These are phyloP conservation scores for Yamadazyma oceani DNA, from an alignment of 1,139 yeast species.

Conservation along the genomic window DNA sequence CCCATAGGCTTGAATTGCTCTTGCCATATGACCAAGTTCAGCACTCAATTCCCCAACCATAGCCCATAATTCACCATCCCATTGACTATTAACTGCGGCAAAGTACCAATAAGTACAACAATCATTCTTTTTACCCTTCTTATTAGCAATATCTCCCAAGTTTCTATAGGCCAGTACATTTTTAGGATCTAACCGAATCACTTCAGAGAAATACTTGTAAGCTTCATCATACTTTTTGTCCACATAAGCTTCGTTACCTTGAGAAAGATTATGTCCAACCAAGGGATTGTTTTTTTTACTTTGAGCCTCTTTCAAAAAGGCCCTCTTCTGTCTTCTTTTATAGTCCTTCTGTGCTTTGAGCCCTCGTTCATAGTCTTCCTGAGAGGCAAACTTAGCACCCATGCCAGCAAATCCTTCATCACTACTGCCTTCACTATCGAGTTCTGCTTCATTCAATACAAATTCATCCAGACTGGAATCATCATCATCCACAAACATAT, in stretches of 20 bases:
- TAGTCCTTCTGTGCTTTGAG: neutral
- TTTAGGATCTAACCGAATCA: conserved; percentile 71
- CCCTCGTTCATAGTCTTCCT: neutral
- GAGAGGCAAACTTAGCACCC: neutral
- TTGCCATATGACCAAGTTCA: conserved; percentile 70
- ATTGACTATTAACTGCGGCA: conserved; percentile 54
- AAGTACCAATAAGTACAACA: conserved; percentile 77
- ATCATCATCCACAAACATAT: conserved; percentile 2
- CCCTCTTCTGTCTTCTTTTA: conserved; percentile 4
- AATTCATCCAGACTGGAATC: conserved; percentile 2
- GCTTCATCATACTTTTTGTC: conserved; percentile 66
- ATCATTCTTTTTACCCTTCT: conserved; percentile 63
- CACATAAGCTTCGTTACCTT: conserved; percentile 81
- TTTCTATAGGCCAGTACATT: conserved; percentile 84
- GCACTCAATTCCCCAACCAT: conserved; percentile 75
- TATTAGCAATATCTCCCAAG: conserved; percentile 78
- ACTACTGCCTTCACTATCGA: conserved; percentile 4
- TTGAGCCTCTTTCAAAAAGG: conserved; percentile 11
- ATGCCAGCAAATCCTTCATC: conserved; percentile 2
- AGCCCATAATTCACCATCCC: conserved; percentile 82
- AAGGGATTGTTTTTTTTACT: conserved; percentile 5
- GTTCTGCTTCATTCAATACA: conserved; percentile 2
- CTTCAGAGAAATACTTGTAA: conserved; percentile 64
- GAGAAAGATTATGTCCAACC: conserved; percentile 37
- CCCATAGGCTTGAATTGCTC: conserved; percentile 81